Evolutionary conservation across 192 early-diverging fungal genomes (phyloP).

Genomic region (Geranomyces michiganensis): DNA sequence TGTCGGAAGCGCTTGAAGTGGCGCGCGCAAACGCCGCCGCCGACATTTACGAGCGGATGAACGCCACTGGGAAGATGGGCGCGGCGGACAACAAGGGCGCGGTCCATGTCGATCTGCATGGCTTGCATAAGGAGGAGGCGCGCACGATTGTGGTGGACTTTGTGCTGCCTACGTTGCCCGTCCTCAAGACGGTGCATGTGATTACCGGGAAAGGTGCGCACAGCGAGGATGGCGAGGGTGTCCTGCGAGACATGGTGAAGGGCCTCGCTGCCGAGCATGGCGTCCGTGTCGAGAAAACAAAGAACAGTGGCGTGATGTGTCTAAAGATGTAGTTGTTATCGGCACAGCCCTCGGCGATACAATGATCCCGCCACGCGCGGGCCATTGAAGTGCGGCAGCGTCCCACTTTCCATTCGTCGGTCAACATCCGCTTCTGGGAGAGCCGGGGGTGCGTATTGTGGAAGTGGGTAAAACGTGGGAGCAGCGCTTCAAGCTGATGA

Average conservation of each 20-base stretch:
- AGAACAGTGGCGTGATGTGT: no score
- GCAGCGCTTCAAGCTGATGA: no score
- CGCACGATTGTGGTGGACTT: neutral
- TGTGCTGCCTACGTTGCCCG: neutral
- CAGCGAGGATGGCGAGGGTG: neutral
- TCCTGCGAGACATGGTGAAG: neutral
- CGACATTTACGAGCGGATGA: neutral
- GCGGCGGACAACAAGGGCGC: neutral
- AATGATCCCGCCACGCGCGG: no score
- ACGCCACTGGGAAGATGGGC: conserved; percentile 1
- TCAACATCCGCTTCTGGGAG: no score
- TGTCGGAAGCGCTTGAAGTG: neutral
- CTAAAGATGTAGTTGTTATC: no score
- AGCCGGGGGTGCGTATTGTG: no score
- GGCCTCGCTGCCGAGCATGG: no score
- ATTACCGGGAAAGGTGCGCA: neutral
- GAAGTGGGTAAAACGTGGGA: no score
- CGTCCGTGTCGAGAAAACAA: no score
- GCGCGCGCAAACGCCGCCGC: conserved; percentile 3
- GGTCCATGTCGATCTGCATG: neutral
- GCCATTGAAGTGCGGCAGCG: no score
- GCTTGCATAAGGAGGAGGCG: conserved; percentile 1
- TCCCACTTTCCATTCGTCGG: no score
- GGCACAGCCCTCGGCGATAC: no score
- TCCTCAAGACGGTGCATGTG: neutral